Percentiles rank a stretch among this genome's conserved stretches.
These are phyloP conservation scores for Cruciata laevipes DNA, from an alignment of 257 asterid genomes.

Conservation along the genomic window DNA sequence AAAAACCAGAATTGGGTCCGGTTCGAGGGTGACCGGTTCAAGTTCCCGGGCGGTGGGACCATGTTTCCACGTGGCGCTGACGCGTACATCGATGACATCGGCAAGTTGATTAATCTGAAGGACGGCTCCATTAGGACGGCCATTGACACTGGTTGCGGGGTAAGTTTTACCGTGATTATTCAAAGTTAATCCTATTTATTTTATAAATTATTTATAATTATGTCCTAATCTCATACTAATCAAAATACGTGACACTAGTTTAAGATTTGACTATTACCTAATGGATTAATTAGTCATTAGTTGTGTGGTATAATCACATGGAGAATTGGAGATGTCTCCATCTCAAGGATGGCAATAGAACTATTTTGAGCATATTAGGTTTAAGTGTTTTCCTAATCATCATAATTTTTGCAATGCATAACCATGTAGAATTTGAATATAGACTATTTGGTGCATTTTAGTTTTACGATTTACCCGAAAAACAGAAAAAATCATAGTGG, in stretches of 20 bases:
- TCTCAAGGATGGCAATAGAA: neutral
- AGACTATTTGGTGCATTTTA: no score
- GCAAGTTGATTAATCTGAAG: constrained; percentile 52
- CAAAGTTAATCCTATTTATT: neutral
- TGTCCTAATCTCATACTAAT: neutral
- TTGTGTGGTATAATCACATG: neutral
- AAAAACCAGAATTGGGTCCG: constrained; percentile 97
- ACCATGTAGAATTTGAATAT: neutral
- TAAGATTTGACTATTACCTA: neutral
- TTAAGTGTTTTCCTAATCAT: neutral
- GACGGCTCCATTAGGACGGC: constrained; percentile 79
- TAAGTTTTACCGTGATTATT: constrained; percentile 8
- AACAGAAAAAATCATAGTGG: no score
- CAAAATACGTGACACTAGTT: neutral
- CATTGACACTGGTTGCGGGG: constrained; percentile 98
- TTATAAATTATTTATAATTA: neutral
- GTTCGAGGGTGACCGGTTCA: constrained; percentile 70
- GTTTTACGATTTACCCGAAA: no score
- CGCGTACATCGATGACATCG: constrained; percentile 84
- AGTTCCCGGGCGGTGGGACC: constrained; percentile 93
- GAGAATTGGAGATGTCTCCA: neutral
- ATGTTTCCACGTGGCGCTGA: constrained; percentile 96
- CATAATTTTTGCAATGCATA: neutral
- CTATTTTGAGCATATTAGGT: neutral
- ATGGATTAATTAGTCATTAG: neutral